Percentiles rank a stretch among this genome's conserved stretches.
These are phyloP conservation scores for Cucumis hystrix DNA, from an alignment of 306 rosid species.

Conservation along the genomic window DNA sequence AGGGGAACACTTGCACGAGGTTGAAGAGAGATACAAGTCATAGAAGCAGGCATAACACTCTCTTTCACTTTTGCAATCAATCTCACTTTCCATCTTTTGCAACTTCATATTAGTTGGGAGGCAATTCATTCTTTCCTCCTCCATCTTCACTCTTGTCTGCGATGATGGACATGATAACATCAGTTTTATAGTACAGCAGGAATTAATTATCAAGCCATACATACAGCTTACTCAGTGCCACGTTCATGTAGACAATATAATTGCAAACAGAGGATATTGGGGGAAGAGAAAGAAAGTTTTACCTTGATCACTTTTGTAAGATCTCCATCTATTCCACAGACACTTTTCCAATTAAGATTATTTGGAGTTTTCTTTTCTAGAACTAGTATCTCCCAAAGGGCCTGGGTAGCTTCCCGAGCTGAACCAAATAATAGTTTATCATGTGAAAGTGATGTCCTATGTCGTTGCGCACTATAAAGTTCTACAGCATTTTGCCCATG, in stretches of 20 bases:
- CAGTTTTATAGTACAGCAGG: neutral
- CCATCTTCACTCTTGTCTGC: slow-evolving; percentile 64
- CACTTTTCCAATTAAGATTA: slow-evolving; percentile 40
- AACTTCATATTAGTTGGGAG: slow-evolving; percentile 44
- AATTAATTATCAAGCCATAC: neutral
- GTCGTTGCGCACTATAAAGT: slow-evolving; percentile 67
- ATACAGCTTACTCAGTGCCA: neutral
- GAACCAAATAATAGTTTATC: slow-evolving; percentile 79
- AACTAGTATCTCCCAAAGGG: slow-evolving; percentile 32
- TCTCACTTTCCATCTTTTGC: slow-evolving; percentile 58
- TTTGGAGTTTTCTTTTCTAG: slow-evolving; percentile 36
- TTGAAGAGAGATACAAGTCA: slow-evolving; percentile 73
- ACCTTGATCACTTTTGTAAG: slow-evolving; percentile 73
- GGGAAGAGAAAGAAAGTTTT: slow-evolving; percentile 1
- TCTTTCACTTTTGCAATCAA: slow-evolving; percentile 56
- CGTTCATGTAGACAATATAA: neutral
- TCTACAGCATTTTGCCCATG: slow-evolving; percentile 95
- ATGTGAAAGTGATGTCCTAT: slow-evolving; percentile 86
- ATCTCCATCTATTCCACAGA: slow-evolving; percentile 73
- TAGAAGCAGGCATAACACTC: slow-evolving; percentile 83
- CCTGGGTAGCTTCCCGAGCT: slow-evolving; percentile 55
- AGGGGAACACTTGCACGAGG: slow-evolving; percentile 70
- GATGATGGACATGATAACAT: neutral
- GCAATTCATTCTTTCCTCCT: slow-evolving; percentile 53
- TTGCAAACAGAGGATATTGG: neutral